These are phyloP conservation scores for Coriolopsis trogii DNA, from an alignment of 1,284 basidiomycete species.

Conservation along the genomic window DNA sequence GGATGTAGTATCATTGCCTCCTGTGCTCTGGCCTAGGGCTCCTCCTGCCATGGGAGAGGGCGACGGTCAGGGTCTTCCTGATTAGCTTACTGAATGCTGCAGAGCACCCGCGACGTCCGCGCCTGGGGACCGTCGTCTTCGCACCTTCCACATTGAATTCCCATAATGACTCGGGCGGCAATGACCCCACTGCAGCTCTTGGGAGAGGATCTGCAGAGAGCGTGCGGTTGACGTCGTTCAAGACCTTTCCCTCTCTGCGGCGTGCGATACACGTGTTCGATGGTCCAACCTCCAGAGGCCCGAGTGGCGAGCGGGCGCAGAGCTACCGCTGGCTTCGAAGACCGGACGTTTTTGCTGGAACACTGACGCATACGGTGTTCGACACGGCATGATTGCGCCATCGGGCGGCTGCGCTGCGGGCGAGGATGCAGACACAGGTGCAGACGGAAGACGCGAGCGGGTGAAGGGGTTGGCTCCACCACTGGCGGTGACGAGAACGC, in stretches of 20 bases:
- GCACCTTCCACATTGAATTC: background rate
- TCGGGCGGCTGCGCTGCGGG: constrained; percentile 5
- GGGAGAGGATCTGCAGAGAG: constrained; percentile 14
- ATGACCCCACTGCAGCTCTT: background rate
- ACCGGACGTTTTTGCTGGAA: too few relatives aligned
- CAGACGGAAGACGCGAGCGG: background rate
- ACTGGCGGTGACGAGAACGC: constrained; percentile 8
- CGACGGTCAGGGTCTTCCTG: constrained; percentile 14
- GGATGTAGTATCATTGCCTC: constrained; percentile 9
- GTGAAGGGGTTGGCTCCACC: background rate
- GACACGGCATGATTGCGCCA: constrained; percentile 18
- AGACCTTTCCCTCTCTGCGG: background rate
- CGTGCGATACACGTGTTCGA: background rate
- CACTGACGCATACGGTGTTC: too few relatives aligned
- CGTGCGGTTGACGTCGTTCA: background rate
- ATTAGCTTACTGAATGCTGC: constrained; percentile 13
- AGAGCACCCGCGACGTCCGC: background rate
- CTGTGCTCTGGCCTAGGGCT: constrained; percentile 7
- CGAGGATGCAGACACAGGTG: background rate
- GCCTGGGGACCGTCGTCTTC: constrained; percentile 1
- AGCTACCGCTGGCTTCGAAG: too few relatives aligned
- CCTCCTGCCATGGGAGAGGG: constrained; percentile 16
- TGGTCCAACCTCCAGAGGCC: background rate
- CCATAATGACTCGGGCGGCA: background rate
- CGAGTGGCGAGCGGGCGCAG: too few relatives aligned